Percentiles rank a stretch among this genome's conserved stretches.
These are phyloP conservation scores for Glonium stellatum DNA, from an alignment of 495 filamentous ascomycete genomes.

Conservation along the genomic window DNA sequence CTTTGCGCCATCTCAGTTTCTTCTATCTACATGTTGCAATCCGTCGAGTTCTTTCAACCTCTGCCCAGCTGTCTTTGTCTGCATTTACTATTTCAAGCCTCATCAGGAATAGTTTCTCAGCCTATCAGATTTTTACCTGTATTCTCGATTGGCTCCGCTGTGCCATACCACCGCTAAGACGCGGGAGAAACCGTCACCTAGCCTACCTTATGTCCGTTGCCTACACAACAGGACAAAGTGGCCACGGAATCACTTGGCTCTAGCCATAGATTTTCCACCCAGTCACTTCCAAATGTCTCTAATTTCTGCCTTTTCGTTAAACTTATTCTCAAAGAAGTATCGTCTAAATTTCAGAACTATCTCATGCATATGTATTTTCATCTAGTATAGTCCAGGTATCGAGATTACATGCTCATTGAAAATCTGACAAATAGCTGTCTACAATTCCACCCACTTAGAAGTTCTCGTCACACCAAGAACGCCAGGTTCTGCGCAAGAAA, in stretches of 20 bases:
- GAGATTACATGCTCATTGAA: neutral
- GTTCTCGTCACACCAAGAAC: constrained; percentile 1
- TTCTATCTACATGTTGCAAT: neutral
- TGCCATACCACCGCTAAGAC: no score
- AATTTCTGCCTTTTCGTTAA: neutral
- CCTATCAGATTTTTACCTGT: no score
- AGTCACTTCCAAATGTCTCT: neutral
- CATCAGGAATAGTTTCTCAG: no score
- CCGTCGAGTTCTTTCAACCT: no score
- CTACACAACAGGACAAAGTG: no score
- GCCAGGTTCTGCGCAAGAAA: constrained; percentile 1
- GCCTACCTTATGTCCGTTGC: no score
- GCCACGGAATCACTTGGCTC: neutral
- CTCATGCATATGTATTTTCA: neutral
- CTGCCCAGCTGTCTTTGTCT: no score
- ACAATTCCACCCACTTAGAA: neutral
- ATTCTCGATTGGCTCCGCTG: no score
- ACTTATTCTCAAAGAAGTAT: neutral
- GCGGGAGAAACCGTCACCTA: no score
- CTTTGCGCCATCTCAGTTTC: neutral
- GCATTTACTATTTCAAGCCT: no score
- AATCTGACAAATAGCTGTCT: neutral
- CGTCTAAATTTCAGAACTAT: constrained; percentile 1
- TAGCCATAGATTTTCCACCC: neutral
- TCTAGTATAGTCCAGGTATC: neutral